phyloP scores from a whole-genome alignment of 2,329 filamentous ascomycete genomes.

The Plectosphaerella sp. region DNA sequence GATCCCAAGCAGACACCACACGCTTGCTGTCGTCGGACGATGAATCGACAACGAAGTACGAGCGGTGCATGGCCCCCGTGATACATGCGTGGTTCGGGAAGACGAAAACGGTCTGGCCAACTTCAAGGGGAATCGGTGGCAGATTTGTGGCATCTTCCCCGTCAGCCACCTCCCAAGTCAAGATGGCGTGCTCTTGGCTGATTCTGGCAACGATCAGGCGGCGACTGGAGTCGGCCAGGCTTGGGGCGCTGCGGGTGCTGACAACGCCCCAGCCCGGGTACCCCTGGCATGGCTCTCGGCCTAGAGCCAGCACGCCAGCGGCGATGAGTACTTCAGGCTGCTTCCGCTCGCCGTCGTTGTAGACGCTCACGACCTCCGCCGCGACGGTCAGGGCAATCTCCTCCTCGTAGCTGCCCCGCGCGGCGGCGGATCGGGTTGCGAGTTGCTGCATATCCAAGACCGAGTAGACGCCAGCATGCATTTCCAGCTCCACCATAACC shows the following conservation, averaged over 20 bases:
- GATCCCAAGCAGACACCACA: conserved; percentile 55
- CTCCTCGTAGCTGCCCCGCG: conserved; percentile 20
- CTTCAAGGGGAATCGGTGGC: conserved; percentile 30
- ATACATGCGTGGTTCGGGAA: conserved; percentile 65
- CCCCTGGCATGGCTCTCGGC: conserved; percentile 54
- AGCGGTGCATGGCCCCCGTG: conserved; percentile 54
- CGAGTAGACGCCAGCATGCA: conserved; percentile 64
- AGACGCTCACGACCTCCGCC: conserved; percentile 58
- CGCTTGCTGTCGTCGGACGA: conserved; percentile 30
- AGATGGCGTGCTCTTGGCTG: conserved; percentile 60
- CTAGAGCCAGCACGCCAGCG: conserved; percentile 54
- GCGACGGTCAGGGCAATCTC: conserved; percentile 54
- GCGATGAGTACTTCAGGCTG: conserved; percentile 50
- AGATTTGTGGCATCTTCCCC: conserved; percentile 16
- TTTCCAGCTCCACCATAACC: conserved; percentile 34
- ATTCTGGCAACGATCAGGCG: conserved; percentile 54
- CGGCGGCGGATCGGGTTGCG: conserved; percentile 42
- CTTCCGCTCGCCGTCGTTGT: conserved; percentile 31
- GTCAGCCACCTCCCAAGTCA: conserved; percentile 41
- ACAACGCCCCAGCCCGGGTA: conserved; percentile 60
- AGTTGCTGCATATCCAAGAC: conserved; percentile 62
- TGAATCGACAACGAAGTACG: conserved; percentile 50
- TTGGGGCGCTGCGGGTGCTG: conserved; percentile 23
- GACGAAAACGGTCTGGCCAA: conserved; percentile 38
- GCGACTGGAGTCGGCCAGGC: neutral